Conservation (phyloP, 768 basidiomycete genomes). For the Tylopilus vinaceipallidus region DNA sequence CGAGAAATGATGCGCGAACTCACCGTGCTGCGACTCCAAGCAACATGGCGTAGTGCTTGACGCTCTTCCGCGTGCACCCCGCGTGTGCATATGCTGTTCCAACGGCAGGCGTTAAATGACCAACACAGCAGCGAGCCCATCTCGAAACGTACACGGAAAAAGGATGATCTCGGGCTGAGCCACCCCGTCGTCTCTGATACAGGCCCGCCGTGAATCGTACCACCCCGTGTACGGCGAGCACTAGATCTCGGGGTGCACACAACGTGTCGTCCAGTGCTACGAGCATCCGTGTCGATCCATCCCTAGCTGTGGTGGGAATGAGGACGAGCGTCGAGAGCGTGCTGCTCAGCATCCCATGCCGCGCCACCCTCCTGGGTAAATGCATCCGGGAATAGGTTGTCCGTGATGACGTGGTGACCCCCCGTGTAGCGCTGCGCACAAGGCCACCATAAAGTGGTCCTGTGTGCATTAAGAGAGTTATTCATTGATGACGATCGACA, state of each 20-base stretch:
- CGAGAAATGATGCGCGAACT: not conserved
- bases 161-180: constrained; percentile 1
- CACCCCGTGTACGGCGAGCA: constrained; percentile 11
- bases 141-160: no score
- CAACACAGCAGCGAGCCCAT: no score
- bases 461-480: not conserved
- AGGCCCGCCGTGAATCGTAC: constrained; percentile 15
- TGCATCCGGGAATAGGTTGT: constrained; percentile 10
- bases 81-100: constrained; percentile 3
- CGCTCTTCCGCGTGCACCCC: constrained; percentile 9
- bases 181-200: constrained; percentile 16
- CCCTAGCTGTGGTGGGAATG: constrained; percentile 8
- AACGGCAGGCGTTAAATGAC: no score
- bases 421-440: constrained; percentile 15
- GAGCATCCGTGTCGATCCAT: constrained; percentile 7
- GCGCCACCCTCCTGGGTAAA: constrained; percentile 7
- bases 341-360: constrained; percentile 13
- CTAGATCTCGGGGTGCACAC: constrained; percentile 5
- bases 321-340: constrained; percentile 15
- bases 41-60: constrained; percentile 10
- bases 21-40: constrained; percentile 18
- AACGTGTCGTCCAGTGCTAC: constrained; percentile 6
- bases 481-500: not conserved
- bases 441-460: constrained; percentile 11
- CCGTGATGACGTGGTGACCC: constrained; percentile 8